A percentile compares a stretch with the other conserved stretches of the same genome.
Conservation (phyloP, 2,329 filamentous ascomycete genomes). For the Zasmidium citrigriseum region DNA sequence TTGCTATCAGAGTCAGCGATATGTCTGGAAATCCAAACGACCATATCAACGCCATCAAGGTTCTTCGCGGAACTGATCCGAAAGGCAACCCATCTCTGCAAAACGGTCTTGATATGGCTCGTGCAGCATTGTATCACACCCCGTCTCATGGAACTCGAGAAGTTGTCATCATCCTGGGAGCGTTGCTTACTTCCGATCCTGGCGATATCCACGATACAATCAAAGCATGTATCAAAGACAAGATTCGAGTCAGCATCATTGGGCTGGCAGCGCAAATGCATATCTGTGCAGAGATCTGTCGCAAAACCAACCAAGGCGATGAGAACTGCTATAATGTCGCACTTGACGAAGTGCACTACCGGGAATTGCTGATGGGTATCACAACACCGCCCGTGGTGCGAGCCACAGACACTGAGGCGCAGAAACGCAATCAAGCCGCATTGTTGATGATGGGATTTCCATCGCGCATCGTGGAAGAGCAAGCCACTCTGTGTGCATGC, state of each 20-base stretch:
- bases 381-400: conserved; percentile 88
- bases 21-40: conserved; percentile 89
- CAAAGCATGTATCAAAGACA: conserved; percentile 72
- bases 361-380: conserved; percentile 81
- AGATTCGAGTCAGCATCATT: conserved; percentile 84
- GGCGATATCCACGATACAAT: conserved; percentile 95
- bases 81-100: conserved; percentile 65
- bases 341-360: conserved; percentile 82
- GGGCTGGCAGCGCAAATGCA: conserved; percentile 89
- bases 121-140: conserved; percentile 87
- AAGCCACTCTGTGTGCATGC: conserved; percentile 81
- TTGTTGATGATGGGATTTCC: conserved; percentile 99
- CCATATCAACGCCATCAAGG: conserved; percentile 75
- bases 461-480: conserved; percentile 73
- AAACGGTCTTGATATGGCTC: conserved; percentile 93
- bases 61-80: conserved; percentile 48
- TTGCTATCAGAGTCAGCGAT: conserved; percentile 82
- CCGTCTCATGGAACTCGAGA: conserved; percentile 92
- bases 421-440: conserved; percentile 47
- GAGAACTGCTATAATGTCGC: conserved; percentile 77
- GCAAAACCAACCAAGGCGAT: conserved; percentile 82
- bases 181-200: conserved; percentile 85
- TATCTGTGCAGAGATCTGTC: conserved; percentile 86
- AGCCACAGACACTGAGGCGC: conserved; percentile 33
- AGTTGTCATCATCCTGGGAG: conserved; percentile 88